Percentiles rank a stretch among this genome's conserved stretches.
Evolutionary conservation across 1,284 basidiomycete genomes (phyloP).

Genomic region (Fomes fomentarius): DNA sequence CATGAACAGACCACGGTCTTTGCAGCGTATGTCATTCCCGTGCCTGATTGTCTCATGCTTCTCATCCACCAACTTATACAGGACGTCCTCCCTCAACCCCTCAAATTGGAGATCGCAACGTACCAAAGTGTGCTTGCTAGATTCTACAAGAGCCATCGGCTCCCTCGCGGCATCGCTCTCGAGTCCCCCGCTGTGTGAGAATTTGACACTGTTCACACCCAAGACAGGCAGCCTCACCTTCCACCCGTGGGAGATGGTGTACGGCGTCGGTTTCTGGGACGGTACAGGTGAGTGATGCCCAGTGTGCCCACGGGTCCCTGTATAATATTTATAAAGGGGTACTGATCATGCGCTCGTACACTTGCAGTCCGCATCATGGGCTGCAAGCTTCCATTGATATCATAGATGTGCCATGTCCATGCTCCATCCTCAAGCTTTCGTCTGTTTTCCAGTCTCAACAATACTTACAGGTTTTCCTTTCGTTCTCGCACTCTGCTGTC

Average conservation of each 20-base stretch:
- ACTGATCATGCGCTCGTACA: no score
- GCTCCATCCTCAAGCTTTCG: no score
- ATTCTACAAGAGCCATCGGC: slow-evolving; percentile 46
- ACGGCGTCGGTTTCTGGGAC: slow-evolving; percentile 72
- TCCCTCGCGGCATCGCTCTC: slow-evolving; percentile 59
- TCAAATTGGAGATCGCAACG: slow-evolving; percentile 69
- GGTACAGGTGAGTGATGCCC: slow-evolving; percentile 57
- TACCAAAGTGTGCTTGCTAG: slow-evolving; percentile 59
- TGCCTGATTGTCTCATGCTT: no score
- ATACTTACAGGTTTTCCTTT: no score
- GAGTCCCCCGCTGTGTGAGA: slow-evolving; percentile 52
- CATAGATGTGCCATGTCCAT: no score
- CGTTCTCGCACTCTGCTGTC: no score
- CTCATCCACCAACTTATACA: no score
- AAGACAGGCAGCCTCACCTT: slow-evolving; percentile 68
- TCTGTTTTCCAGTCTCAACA: no score
- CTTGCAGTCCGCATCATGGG: slow-evolving; percentile 49
- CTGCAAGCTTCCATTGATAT: slow-evolving; percentile 41
- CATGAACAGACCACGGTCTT: slow-evolving; percentile 88
- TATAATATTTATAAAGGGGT: no score
- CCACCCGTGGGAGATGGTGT: slow-evolving; percentile 83
- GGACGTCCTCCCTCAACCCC: slow-evolving; percentile 63
- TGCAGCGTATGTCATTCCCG: slow-evolving; percentile 68
- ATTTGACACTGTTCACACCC: slow-evolving; percentile 63
- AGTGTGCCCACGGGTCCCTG: slow-evolving; percentile 3